These are phyloP conservation scores for Sordariomycetes sp. DNA, from an alignment of 2,329 filamentous ascomycete genomes.

Conservation along the genomic window DNA sequence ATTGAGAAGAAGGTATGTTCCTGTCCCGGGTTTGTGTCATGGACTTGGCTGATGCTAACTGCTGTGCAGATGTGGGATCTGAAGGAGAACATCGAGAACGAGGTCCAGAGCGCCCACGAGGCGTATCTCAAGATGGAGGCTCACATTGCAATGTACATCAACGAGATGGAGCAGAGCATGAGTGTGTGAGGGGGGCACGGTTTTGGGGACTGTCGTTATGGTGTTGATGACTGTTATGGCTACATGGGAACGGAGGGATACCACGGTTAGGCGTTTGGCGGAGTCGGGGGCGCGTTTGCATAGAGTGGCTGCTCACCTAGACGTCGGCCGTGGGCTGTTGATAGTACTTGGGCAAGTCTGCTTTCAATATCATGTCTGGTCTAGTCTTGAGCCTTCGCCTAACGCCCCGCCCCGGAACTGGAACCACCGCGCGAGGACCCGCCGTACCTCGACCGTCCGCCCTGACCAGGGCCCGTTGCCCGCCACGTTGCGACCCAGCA, in stretches of 20 bases:
- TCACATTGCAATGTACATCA: conserved; percentile 95
- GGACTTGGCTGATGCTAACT: conserved; percentile 13
- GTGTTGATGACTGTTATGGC: neutral
- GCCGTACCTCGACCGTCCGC: conserved; percentile 40
- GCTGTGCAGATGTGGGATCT: conserved; percentile 78
- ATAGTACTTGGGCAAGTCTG: neutral
- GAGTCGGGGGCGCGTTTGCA: conserved; percentile 8
- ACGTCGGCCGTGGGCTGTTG: neutral
- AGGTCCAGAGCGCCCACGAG: conserved; percentile 79
- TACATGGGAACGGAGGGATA: conserved; percentile 15
- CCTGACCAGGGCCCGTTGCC: conserved; percentile 41
- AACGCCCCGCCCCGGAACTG: conserved; percentile 7
- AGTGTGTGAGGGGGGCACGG: conserved; percentile 1
- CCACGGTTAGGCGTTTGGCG: conserved; percentile 25
- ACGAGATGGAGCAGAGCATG: conserved; percentile 92
- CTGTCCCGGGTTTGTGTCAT: conserved; percentile 3
- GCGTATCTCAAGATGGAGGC: conserved; percentile 97
- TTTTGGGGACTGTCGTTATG: neutral
- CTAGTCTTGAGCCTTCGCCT: neutral
- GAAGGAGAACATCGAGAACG: conserved; percentile 93
- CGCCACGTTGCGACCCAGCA: conserved; percentile 35
- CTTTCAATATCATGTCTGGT: neutral
- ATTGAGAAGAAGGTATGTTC: conserved; percentile 86
- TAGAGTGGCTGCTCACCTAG: neutral
- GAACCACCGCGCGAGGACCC: conserved; percentile 55